phyloP scores from a whole-genome alignment of 2,329 filamentous ascomycete species.

The Colletotrichum lentis region DNA sequence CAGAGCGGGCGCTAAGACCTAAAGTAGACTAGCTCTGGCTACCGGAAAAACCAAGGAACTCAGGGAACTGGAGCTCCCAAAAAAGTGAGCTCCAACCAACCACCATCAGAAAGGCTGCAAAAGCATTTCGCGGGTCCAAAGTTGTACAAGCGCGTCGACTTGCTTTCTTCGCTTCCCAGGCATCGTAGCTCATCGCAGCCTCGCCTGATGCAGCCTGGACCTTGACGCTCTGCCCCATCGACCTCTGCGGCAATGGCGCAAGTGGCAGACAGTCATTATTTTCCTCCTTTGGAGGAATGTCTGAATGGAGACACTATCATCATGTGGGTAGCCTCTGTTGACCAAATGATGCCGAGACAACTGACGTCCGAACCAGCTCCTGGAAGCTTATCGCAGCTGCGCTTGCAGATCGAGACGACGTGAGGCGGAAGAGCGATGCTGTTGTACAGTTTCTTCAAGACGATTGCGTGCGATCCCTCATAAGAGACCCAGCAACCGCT shows the following conservation, averaged over 20 bases:
- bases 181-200: slow-evolving; percentile 33
- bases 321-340: slow-evolving; percentile 66
- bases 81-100: slow-evolving; percentile 36
- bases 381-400: slow-evolving; percentile 69
- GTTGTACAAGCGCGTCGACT: slow-evolving; percentile 32
- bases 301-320: slow-evolving; percentile 81
- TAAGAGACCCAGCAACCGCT: slow-evolving; percentile 73
- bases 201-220: slow-evolving; percentile 38
- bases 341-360: slow-evolving; percentile 20
- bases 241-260: slow-evolving; percentile 71
- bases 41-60: slow-evolving; percentile 25
- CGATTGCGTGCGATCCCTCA: slow-evolving; percentile 70
- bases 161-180: slow-evolving; percentile 43
- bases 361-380: slow-evolving; percentile 55
- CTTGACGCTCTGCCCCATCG: slow-evolving; percentile 36
- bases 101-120: slow-evolving; percentile 35
- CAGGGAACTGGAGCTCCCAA: slow-evolving; percentile 30
- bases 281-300: slow-evolving; percentile 85
- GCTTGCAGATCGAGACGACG: slow-evolving; percentile 63
- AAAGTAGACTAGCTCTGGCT: background rate
- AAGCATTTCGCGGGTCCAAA: slow-evolving; percentile 36
- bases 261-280: slow-evolving; percentile 74
- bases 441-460: slow-evolving; percentile 77
- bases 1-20: slow-evolving; percentile 16
- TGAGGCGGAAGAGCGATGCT: slow-evolving; percentile 61